Conservation (phyloP, 495 filamentous ascomycete species). For the Aspergillus hancockii region DNA sequence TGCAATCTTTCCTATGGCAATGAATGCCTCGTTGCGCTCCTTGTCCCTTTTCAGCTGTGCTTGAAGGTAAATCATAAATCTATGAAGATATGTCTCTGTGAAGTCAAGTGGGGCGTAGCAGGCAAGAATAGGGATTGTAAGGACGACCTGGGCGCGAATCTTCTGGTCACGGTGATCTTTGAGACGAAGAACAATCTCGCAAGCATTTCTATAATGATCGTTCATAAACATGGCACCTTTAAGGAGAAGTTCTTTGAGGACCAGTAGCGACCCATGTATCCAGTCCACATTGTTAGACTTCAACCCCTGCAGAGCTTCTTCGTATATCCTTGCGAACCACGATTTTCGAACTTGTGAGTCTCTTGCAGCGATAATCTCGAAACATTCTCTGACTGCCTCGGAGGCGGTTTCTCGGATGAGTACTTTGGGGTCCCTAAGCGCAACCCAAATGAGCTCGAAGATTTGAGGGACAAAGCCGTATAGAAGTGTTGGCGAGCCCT, state of each 20-base stretch:
- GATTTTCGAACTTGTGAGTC: slow-evolving; percentile 80
- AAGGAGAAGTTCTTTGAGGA: slow-evolving; percentile 84
- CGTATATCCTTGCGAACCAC: slow-evolving; percentile 85
- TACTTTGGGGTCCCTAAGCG: slow-evolving; percentile 81
- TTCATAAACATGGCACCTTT: slow-evolving; percentile 99
- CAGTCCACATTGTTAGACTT: slow-evolving; percentile 76
- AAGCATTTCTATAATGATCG: slow-evolving; percentile 79
- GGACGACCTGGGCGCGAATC: slow-evolving; percentile 83
- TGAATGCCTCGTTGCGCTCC: slow-evolving; percentile 87
- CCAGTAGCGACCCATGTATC: slow-evolving; percentile 88
- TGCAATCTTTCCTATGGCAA: slow-evolving; percentile 95
- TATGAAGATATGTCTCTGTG: slow-evolving; percentile 76
- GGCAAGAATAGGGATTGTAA: slow-evolving; percentile 89
- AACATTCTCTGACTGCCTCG: slow-evolving; percentile 87
- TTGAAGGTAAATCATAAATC: slow-evolving; percentile 96
- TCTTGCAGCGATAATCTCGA: slow-evolving; percentile 88
- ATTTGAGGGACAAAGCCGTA: slow-evolving; percentile 89
- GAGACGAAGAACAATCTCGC: slow-evolving; percentile 85
- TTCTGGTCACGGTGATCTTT: slow-evolving; percentile 88
- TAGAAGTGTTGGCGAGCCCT: slow-evolving; percentile 88
- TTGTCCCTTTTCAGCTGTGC: slow-evolving; percentile 94
- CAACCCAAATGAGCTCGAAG: slow-evolving; percentile 94
- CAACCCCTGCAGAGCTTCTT: slow-evolving; percentile 77
- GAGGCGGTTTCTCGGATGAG: slow-evolving; percentile 89
- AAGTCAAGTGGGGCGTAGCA: slow-evolving; percentile 90